Evolutionary conservation across 306 rosid genomes (phyloP).

Genomic region (Dryas drummondii): DNA sequence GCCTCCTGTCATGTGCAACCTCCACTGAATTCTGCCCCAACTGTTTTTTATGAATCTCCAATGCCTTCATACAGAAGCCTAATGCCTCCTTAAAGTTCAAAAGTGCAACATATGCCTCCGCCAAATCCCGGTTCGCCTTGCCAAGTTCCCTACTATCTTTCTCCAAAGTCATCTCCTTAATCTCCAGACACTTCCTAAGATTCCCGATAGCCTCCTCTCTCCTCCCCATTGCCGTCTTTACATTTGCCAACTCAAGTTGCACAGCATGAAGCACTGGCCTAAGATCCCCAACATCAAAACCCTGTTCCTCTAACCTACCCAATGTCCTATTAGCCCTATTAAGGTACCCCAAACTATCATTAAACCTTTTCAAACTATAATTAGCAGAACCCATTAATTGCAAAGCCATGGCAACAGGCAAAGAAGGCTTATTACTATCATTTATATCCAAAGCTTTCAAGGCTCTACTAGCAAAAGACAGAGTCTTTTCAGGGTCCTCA

Average conservation of each 20-base stretch:
- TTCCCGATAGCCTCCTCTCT: slow-evolving; percentile 87
- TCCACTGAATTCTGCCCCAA: slow-evolving; percentile 82
- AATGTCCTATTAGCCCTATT: slow-evolving; percentile 71
- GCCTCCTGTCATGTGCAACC: slow-evolving; percentile 76
- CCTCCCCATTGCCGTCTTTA: slow-evolving; percentile 84
- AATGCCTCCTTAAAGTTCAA: slow-evolving; percentile 77
- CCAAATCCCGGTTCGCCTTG: slow-evolving; percentile 67
- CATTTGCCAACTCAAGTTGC: slow-evolving; percentile 77
- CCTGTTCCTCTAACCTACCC: slow-evolving; percentile 63
- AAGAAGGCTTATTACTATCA: slow-evolving; percentile 37
- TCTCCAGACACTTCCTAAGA: slow-evolving; percentile 78
- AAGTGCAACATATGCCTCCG: slow-evolving; percentile 72
- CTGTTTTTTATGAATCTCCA: slow-evolving; percentile 63
- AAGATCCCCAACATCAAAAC: slow-evolving; percentile 47
- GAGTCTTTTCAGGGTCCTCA: slow-evolving; percentile 73
- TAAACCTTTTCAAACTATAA: slow-evolving; percentile 66
- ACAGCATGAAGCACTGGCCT: slow-evolving; percentile 87
- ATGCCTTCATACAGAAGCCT: slow-evolving; percentile 69
- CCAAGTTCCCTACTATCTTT: slow-evolving; percentile 69
- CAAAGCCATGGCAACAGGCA: slow-evolving; percentile 76
- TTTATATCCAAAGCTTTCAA: slow-evolving; percentile 65
- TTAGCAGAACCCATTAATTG: slow-evolving; percentile 77
- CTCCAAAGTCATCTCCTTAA: slow-evolving; percentile 76
- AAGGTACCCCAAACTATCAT: slow-evolving; percentile 81
- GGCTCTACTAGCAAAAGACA: slow-evolving; percentile 65